Evolutionary conservation across 1,284 basidiomycete genomes (phyloP).

Genomic region (Anthracocystis setariae): DNA sequence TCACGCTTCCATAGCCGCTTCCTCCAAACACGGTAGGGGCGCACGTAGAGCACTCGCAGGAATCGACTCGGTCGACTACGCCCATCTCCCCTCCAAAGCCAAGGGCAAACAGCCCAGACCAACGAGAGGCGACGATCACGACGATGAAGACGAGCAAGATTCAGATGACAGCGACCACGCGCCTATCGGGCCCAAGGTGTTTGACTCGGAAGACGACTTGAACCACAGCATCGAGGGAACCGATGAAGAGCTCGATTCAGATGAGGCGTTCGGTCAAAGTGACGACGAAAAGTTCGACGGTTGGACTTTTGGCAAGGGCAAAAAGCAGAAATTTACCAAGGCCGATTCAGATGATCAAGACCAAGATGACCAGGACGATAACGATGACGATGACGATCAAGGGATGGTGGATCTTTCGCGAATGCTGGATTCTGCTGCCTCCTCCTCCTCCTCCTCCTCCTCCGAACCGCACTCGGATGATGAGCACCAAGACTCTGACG

Average conservation of each 20-base stretch:
- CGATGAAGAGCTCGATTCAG: conserved; percentile 66
- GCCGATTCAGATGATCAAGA: conserved; percentile 9
- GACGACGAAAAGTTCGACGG: conserved; percentile 62
- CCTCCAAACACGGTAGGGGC: conserved; percentile 24
- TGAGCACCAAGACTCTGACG: conserved; percentile 18
- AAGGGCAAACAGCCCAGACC: conserved; percentile 26
- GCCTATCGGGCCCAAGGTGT: conserved; percentile 50
- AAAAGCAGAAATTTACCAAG: conserved; percentile 14
- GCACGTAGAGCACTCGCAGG: conserved; percentile 31
- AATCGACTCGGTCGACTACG: conserved; percentile 33
- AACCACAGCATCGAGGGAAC: conserved; percentile 48
- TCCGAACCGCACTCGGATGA: conserved; percentile 30
- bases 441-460: conserved; percentile 36
- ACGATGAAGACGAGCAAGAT: conserved; percentile 24
- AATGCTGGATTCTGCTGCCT: conserved; percentile 58
- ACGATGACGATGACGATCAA: conserved; percentile 51
- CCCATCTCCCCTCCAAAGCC: conserved; percentile 34
- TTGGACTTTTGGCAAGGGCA: conserved; percentile 38
- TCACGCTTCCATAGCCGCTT: conserved; percentile 31
- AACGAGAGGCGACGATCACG: conserved; percentile 10
- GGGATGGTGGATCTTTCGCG: conserved; percentile 61
- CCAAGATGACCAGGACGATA: conserved; percentile 27
- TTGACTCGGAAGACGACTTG: conserved; percentile 56
- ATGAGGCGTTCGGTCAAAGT: conserved; percentile 65
- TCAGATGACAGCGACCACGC: conserved; percentile 18